These are phyloP conservation scores for Echria macrotheca DNA, from an alignment of 495 filamentous ascomycete species.

Conservation along the genomic window DNA sequence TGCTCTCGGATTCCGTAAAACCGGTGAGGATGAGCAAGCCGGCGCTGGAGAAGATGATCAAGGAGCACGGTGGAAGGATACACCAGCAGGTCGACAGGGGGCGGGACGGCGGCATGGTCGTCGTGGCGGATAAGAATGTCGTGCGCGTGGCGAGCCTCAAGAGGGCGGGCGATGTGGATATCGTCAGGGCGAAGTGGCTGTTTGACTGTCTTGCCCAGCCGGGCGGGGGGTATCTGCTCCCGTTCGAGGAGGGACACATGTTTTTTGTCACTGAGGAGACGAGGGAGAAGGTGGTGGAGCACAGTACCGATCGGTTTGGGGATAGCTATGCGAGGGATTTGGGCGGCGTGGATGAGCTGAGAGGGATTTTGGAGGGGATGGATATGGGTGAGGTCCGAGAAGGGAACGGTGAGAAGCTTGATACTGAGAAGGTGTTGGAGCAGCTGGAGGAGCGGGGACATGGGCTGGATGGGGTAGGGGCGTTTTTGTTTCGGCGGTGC, in stretches of 20 bases:
- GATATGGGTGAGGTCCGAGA: conserved; percentile 9
- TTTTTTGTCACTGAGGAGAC: conserved; percentile 36
- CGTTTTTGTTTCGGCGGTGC: conserved; percentile 64
- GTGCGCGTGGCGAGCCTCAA: conserved; percentile 82
- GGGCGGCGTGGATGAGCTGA: conserved; percentile 56
- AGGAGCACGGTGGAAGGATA: conserved; percentile 79
- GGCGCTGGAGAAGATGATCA: conserved; percentile 80
- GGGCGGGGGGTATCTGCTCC: conserved; percentile 57
- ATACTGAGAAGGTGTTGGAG: conserved; percentile 38
- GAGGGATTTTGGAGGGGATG: conserved; percentile 48
- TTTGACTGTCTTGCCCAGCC: conserved; percentile 72
- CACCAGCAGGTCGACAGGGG: conserved; percentile 64
- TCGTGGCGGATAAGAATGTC: conserved; percentile 76
- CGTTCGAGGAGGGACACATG: conserved; percentile 48
- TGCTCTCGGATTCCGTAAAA: conserved; percentile 37
- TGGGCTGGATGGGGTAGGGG: conserved; percentile 43
- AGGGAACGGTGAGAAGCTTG: conserved; percentile 17
- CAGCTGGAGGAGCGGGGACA: conserved; percentile 55
- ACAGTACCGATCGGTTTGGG: conserved; percentile 66
- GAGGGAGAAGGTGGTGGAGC: conserved; percentile 20
- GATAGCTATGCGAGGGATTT: conserved; percentile 82
- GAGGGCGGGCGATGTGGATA: conserved; percentile 60
- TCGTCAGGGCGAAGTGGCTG: conserved; percentile 79
- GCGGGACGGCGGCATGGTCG: conserved; percentile 45
- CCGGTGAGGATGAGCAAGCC: conserved; percentile 65